Evolutionary conservation across 768 basidiomycete species (phyloP).

Genomic region (Suillus subalutaceus): DNA sequence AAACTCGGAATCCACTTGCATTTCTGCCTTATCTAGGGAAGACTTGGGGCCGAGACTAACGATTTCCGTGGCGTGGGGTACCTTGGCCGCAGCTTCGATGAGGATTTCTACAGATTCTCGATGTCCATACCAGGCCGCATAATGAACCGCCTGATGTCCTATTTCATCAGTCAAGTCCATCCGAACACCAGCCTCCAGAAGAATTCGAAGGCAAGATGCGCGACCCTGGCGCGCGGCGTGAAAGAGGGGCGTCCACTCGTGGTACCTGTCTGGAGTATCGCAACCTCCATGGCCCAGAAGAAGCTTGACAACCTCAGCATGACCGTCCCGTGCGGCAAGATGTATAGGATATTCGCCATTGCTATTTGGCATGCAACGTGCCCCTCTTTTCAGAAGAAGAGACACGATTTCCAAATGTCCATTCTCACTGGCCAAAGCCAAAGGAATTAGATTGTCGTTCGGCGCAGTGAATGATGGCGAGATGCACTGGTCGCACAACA

Average conservation of each 20-base stretch:
- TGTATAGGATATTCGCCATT: slow-evolving; percentile 99
- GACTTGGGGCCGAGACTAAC: slow-evolving; percentile 18
- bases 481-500: slow-evolving; percentile 74
- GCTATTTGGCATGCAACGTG: slow-evolving; percentile 79
- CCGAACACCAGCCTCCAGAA: slow-evolving; percentile 79
- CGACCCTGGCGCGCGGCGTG: slow-evolving; percentile 92
- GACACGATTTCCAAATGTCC: slow-evolving; percentile 85
- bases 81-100: slow-evolving; percentile 40
- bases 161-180: slow-evolving; percentile 83
- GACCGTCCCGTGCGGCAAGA: slow-evolving; percentile 91
- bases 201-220: slow-evolving; percentile 68
- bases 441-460: slow-evolving; percentile 75
- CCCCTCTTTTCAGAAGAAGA: slow-evolving; percentile 77
- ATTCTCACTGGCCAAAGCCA: slow-evolving; percentile 88
- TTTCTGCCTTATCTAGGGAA: slow-evolving; percentile 31
- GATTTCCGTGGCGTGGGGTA: slow-evolving; percentile 18
- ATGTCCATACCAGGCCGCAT: slow-evolving; percentile 96
- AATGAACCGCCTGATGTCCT: slow-evolving; percentile 84
- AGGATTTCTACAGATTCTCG: slow-evolving; percentile 66
- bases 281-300: slow-evolving; percentile 76
- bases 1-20: slow-evolving; percentile 65
- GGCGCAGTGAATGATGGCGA: slow-evolving; percentile 58
- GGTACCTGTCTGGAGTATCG: slow-evolving; percentile 93
- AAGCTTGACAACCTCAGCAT: slow-evolving; percentile 78
- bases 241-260: slow-evolving; percentile 97